Base-by-base conservation (phyloP, 306 rosid genomes). In the Chamaecrista fasciculata region DNA sequence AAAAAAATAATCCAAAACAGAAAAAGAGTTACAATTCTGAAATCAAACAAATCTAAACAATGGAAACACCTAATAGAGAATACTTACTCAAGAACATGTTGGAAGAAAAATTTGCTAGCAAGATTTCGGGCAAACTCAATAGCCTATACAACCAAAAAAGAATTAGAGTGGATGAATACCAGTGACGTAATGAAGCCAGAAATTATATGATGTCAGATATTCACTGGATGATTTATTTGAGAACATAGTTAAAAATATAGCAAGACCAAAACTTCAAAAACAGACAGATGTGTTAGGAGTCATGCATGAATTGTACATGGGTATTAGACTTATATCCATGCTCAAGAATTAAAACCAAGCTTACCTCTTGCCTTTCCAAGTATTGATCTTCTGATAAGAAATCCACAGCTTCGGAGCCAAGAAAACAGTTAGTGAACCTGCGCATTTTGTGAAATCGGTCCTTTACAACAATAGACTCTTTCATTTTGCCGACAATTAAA, bases 351-450 rank as follows among this genome's bases (percentile, higher is more conserved):
- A 62, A 40, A 67, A 68, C 73, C 46, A 42, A 39, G 75, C 85
- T 73, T 33, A 91, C 97, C 92, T 91, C 96, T 76, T 77, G 86
- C 75, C 91, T 84, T 81, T 88, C 97, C 82, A 91, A 79, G 77
- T 84, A 91, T 74, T 91, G 97, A 86, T 86, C 97, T 78, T 83
- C 91, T 47, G 91, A 86, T 56, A 91, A 78, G 84, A 91, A 88
- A 77, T 88, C 92, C 79, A 88, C 88, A 19, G 89, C 97, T 79
- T 88, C 92, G 6, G 80, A 86, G 52, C 91, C 92, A 18, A 80
- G 60, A 74, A 91, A 91, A 71, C 91, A 79, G 33, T 53, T 82
- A 43, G 81, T 71, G 79, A 86, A 83, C 83, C 87, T 78, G 18
- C 91, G 86, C 86, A 88, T 79, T 79, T 88, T 91, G 82, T 66